Conservation (phyloP, 2,329 filamentous ascomycete genomes). For the Cordyceps farinosa region DNA sequence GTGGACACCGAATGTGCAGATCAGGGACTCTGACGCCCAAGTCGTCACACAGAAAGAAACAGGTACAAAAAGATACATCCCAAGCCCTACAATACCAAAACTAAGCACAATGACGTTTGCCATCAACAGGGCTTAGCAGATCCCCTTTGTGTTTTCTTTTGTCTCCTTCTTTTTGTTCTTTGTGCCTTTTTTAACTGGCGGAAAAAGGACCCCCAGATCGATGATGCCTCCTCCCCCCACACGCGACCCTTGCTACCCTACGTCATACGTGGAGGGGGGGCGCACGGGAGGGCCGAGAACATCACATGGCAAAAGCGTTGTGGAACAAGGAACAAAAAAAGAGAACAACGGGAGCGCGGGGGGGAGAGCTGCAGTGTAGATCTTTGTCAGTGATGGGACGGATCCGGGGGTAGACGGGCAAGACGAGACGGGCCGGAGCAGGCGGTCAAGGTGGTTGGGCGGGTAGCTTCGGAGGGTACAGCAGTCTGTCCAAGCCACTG, state of each 20-base stretch:
- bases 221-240: conserved; percentile 1
- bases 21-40: not conserved
- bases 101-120: conserved; percentile 1
- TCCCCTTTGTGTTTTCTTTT: not conserved
- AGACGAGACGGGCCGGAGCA: no score
- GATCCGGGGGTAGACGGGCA: no score
- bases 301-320: not conserved
- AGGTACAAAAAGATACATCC: conserved; percentile 13
- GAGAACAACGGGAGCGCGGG: not conserved
- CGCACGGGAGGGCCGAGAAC: not conserved
- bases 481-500: no score
- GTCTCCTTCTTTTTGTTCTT: not conserved
- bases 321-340: not conserved
- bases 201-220: not conserved
- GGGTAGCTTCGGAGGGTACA: no score
- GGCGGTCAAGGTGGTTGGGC: no score
- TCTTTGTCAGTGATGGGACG: not conserved
- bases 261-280: conserved; percentile 2
- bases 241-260: not conserved
- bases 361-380: not conserved
- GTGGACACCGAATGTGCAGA: not conserved
- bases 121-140: not conserved
- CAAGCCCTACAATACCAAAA: not conserved
- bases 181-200: no score
- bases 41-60: not conserved